Evolutionary conservation across 768 basidiomycete genomes (phyloP).

Genomic region (Termitomyces sp.): DNA sequence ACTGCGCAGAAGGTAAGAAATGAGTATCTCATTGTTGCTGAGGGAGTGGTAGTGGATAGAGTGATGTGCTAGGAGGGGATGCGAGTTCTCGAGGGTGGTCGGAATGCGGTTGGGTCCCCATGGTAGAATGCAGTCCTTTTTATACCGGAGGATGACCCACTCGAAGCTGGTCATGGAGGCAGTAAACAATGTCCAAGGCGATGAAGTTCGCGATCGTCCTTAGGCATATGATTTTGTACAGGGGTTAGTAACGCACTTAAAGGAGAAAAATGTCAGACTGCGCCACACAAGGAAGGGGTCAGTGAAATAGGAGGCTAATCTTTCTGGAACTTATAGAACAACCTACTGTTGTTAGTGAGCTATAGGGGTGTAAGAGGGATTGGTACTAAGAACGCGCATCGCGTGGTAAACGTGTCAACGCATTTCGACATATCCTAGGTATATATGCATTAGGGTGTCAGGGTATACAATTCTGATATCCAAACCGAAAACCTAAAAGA

Average conservation of each 20-base stretch:
- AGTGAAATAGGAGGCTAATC: not conserved
- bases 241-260: not conserved
- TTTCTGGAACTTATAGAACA: not conserved
- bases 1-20: not conserved
- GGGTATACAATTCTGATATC: slow-evolving; percentile 8
- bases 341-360: not conserved
- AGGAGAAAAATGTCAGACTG: not conserved
- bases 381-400: not conserved
- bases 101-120: not conserved
- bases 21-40: not conserved
- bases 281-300: not conserved
- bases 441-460: not conserved
- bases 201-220: not conserved
- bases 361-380: not conserved
- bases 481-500: slow-evolving; percentile 6
- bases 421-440: not conserved
- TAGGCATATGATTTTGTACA: slow-evolving; percentile 1
- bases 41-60: not conserved
- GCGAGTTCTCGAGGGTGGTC: not conserved
- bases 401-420: not conserved
- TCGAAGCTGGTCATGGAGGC: not conserved
- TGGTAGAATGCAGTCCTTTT: not conserved
- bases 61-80: not conserved
- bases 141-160: slow-evolving; percentile 1
- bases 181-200: not conserved